Conservation (phyloP, 805 yeast genomes). For the Suhomyces sp. region DNA sequence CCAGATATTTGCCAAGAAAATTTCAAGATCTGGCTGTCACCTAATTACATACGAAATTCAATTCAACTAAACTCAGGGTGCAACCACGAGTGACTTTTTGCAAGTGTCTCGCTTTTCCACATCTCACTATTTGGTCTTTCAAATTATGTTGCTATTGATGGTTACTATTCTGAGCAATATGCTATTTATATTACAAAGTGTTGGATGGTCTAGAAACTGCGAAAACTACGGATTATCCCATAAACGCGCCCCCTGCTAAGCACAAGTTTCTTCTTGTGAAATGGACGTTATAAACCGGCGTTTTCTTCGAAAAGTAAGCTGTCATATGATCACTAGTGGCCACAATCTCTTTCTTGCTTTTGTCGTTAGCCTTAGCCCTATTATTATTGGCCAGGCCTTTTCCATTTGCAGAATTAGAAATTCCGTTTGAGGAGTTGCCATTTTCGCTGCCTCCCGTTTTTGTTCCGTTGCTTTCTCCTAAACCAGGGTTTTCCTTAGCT, state of each 20-base stretch:
- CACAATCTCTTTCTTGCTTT: constrained; percentile 63
- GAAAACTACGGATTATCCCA: constrained; percentile 14
- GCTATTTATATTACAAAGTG: neutral
- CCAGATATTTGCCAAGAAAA: neutral
- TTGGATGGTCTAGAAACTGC: neutral
- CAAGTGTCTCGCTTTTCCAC: neutral
- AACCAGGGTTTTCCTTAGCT: neutral
- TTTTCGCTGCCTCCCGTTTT: constrained; percentile 2
- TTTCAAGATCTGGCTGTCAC: neutral
- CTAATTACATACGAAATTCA: neutral
- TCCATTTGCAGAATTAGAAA: constrained; percentile 16
- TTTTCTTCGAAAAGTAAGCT: constrained; percentile 87
- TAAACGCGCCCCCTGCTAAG: constrained; percentile 87
- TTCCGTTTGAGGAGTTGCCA: constrained; percentile 8
- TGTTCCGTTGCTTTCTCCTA: neutral
- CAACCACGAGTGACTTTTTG: neutral
- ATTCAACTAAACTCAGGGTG: neutral
- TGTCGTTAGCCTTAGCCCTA: constrained; percentile 35
- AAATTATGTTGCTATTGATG: neutral
- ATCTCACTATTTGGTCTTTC: neutral
- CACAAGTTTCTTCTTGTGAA: constrained; percentile 90
- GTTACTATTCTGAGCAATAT: neutral
- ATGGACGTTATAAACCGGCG: constrained; percentile 90
- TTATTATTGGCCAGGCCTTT: constrained; percentile 16
- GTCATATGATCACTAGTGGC: constrained; percentile 90